Percentiles rank a stretch among this genome's conserved stretches.
Conservation (phyloP, 2,329 filamentous ascomycete genomes). For the Xylariales sp. region DNA sequence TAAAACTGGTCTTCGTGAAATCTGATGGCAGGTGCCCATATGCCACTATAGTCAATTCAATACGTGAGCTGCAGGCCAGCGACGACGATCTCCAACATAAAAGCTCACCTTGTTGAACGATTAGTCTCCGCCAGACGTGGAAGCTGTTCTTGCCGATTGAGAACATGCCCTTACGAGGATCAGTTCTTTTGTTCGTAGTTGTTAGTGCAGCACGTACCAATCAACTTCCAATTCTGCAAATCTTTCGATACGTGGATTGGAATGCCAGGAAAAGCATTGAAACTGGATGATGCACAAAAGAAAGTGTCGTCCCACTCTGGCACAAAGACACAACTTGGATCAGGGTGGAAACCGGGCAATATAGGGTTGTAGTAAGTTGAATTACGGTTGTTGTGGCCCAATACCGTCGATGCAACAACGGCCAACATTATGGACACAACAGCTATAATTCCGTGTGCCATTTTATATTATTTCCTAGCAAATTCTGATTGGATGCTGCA, state of each 20-base stretch:
- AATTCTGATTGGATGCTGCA: too few relatives aligned
- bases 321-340: slow-evolving; percentile 39
- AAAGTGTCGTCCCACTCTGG: slow-evolving; percentile 32
- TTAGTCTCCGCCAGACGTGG: slow-evolving; percentile 24
- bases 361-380: slow-evolving; percentile 36
- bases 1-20: slow-evolving; percentile 40
- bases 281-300: slow-evolving; percentile 40
- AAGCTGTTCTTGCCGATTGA: slow-evolving; percentile 23
- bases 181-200: neutral
- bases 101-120: slow-evolving; percentile 14
- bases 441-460: too few relatives aligned
- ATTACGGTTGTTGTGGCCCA: too few relatives aligned
- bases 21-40: slow-evolving; percentile 44
- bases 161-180: slow-evolving; percentile 18
- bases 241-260: slow-evolving; percentile 40
- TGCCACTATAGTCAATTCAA: slow-evolving; percentile 24
- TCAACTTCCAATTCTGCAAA: slow-evolving; percentile 34
- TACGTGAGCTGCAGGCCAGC: too few relatives aligned
- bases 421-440: too few relatives aligned
- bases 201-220: slow-evolving; percentile 13
- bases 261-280: slow-evolving; percentile 39
- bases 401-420: too few relatives aligned
- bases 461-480: too few relatives aligned
- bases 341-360: slow-evolving; percentile 40
- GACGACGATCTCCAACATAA: too few relatives aligned